Evolutionary conservation across 2,329 filamentous ascomycete genomes (phyloP), one percentile per base, ranked within the genome.

Genomic region (Epichloe gansuensis): DNA sequence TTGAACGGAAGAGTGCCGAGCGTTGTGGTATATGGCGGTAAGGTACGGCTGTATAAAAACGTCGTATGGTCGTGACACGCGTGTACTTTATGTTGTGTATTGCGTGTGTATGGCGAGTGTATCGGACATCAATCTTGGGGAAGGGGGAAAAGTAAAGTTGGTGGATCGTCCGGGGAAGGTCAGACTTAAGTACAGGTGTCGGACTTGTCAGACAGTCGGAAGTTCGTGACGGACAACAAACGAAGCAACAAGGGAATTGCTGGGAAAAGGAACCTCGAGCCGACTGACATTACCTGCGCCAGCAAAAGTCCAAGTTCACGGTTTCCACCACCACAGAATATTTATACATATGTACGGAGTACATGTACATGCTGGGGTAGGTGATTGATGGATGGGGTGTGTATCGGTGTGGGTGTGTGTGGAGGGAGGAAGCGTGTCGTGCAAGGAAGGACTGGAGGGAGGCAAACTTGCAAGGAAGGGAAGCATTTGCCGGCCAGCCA

Each of bases 211-310:
- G 46, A 38, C 51, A 49, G 49, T 44, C 45, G 25, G 34, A 31
- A 51, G 41, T 55, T 56, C 61, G 51, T 21, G 46, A 21, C 42
- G 45, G 41, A 34, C 17, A 9, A 44, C 50, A 55, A 53, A 56
- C 50, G 50, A 46, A 46, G 50, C 25, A 41, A 46, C 28, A 51
- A 41, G 43, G 35, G 43, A 37, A 7, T 25, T 46, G 41, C 50
- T 51, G 37, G 54, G 51, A 51, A 55, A 39, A 48, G 39, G 45
- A 48, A 48, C 13, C 39, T 52, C 34, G n/a, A 52, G 50, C 44
- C 23, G 38, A 62, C 60, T 44, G 58, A 61, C 34, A 35, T 35
- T 59, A 41, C 48, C 48, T 50, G 48, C 31, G 31, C 37, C 48
- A 42, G 48, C 48, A 42, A 45, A 37, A 39, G 48, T 50, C 28